Evolutionary conservation across 768 basidiomycete genomes (phyloP).

Genomic region (Suillus subaureus): DNA sequence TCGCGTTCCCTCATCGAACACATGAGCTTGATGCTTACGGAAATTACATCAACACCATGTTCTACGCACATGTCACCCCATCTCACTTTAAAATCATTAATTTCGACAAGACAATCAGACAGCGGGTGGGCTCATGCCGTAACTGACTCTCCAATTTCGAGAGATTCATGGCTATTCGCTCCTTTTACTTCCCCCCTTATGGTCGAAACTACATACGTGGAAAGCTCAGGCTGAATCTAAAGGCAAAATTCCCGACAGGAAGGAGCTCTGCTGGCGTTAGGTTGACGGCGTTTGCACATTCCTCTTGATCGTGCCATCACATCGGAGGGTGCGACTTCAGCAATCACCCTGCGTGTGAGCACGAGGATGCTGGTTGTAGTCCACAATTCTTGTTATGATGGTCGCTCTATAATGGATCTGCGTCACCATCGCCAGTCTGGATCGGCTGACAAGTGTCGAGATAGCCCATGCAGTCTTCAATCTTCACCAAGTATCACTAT

Average conservation of each 20-base stretch:
- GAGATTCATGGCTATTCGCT: conserved; percentile 13
- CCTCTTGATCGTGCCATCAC: neutral
- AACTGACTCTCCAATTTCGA: conserved; percentile 24
- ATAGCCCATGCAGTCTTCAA: neutral
- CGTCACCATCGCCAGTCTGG: too few species aligned
- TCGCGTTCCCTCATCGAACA: conserved; percentile 29
- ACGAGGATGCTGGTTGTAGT: neutral
- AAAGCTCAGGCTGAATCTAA: neutral
- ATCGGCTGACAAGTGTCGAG: neutral
- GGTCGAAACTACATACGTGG: neutral
- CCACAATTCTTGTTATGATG: neutral
- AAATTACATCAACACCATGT: conserved; percentile 26
- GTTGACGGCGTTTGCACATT: neutral
- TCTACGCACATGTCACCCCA: conserved; percentile 13
- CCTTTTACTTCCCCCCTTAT: conserved; percentile 1
- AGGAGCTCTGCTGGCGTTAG: neutral
- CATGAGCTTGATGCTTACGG: conserved; percentile 30
- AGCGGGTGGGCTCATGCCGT: conserved; percentile 20
- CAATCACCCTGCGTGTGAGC: neutral
- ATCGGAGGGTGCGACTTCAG: neutral
- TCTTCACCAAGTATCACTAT: neutral
- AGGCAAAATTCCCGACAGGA: neutral
- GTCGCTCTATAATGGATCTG: neutral
- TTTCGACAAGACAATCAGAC: conserved; percentile 34
- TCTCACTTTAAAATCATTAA: conserved; percentile 28